These are phyloP conservation scores for Lentinula lateritia DNA, from an alignment of 768 basidiomycete genomes.

Conservation along the genomic window DNA sequence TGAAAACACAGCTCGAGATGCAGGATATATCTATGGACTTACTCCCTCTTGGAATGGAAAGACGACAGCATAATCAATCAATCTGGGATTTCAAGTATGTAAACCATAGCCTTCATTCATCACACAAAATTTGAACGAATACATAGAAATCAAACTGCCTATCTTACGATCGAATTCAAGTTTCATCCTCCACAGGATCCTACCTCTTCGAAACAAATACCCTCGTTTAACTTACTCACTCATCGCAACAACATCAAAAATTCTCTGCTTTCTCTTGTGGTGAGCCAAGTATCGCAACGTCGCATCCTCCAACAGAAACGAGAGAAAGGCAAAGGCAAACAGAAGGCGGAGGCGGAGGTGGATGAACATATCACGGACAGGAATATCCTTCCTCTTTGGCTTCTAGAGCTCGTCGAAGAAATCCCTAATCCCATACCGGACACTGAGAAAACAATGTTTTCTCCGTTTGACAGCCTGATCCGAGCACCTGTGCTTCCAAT, in stretches of 20 bases:
- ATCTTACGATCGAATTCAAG: constrained; percentile 70
- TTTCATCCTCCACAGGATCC: constrained; percentile 52
- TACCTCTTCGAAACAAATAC: constrained; percentile 28
- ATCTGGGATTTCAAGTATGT: constrained; percentile 77
- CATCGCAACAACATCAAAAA: constrained; percentile 54
- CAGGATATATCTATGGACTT: constrained; percentile 71
- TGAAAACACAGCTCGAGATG: constrained; percentile 63
- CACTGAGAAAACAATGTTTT: constrained; percentile 47
- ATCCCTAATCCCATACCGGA: neutral
- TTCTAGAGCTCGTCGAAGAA: constrained; percentile 37
- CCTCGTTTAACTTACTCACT: constrained; percentile 50
- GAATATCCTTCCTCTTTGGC: constrained; percentile 42
- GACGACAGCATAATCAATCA: constrained; percentile 73
- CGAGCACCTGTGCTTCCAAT: constrained; percentile 32
- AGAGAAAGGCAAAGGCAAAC: constrained; percentile 26
- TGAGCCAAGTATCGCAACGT: constrained; percentile 27
- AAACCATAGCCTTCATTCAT: constrained; percentile 7
- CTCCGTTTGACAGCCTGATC: constrained; percentile 58
- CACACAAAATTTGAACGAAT: neutral
- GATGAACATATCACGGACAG: neutral
- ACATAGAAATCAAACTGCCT: constrained; percentile 57
- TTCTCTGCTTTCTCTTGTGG: constrained; percentile 47
- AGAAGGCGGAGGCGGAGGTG: neutral
- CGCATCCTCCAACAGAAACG: constrained; percentile 35
- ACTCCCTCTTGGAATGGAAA: constrained; percentile 79